Evolutionary conservation across 2,329 filamentous ascomycete species (phyloP).

Genomic region (Scolecobasidium constrictum): DNA sequence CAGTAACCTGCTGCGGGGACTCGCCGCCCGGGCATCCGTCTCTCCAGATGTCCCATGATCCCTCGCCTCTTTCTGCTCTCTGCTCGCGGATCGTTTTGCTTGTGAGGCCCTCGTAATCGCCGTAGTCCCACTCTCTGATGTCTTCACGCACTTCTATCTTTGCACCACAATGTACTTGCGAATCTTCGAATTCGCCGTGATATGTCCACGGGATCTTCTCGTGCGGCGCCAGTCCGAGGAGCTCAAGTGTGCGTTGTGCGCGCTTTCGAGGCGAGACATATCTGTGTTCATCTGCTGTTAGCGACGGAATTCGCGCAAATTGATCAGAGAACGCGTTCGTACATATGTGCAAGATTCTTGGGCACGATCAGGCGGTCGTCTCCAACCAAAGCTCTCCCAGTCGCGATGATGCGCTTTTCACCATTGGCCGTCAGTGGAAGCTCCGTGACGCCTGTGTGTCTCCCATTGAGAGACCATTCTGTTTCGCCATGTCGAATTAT

Average conservation of each 20-base stretch:
- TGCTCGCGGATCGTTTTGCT: constrained; percentile 37
- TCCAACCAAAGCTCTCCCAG: constrained; percentile 74
- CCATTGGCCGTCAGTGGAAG: constrained; percentile 76
- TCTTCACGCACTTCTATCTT: constrained; percentile 39
- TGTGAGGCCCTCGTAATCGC: constrained; percentile 49
- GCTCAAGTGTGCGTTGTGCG: constrained; percentile 81
- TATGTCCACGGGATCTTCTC: constrained; percentile 59
- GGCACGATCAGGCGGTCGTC: constrained; percentile 77
- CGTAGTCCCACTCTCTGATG: constrained; percentile 53
- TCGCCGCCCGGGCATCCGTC: constrained; percentile 79
- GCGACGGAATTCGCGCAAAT: no score
- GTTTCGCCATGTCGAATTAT: constrained; percentile 78
- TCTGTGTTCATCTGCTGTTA: constrained; percentile 26
- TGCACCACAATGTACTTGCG: constrained; percentile 24
- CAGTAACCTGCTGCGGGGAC: constrained; percentile 60
- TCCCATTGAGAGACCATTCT: constrained; percentile 80
- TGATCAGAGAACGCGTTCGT: constrained; percentile 19
- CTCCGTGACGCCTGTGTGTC: constrained; percentile 78
- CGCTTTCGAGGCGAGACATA: constrained; percentile 81
- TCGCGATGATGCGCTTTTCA: constrained; percentile 42
- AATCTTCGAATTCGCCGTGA: constrained; percentile 13
- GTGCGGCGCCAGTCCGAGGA: constrained; percentile 64
- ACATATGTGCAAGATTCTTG: constrained; percentile 73
- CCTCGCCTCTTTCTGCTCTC: constrained; percentile 39
- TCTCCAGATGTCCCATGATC: constrained; percentile 74